Evolutionary conservation across 192 early-diverging fungal genomes (phyloP).

Genomic region (Coemansia sp.): DNA sequence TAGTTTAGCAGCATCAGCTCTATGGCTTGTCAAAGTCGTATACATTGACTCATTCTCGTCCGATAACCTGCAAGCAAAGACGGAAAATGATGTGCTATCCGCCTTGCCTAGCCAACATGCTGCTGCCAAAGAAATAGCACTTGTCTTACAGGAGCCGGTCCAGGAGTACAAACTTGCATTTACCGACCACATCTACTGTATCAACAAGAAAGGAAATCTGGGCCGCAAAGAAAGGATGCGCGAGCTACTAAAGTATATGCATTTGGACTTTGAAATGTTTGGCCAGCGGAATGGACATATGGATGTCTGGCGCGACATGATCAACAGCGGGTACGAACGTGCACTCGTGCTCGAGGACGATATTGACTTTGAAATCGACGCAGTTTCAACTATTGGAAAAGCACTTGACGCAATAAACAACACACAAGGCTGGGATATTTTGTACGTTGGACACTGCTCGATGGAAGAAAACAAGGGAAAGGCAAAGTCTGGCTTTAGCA

Average conservation of each 20-base stretch:
- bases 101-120: too few relatives aligned
- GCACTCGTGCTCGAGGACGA: conserved; percentile 53
- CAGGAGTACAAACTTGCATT: conserved; percentile 20
- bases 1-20: conserved; percentile 25
- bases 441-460: conserved; percentile 52
- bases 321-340: conserved; percentile 25
- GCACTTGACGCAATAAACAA: conserved; percentile 11
- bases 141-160: conserved; percentile 9
- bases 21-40: conserved; percentile 31
- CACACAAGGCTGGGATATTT: conserved; percentile 41
- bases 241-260: conserved; percentile 35
- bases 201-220: conserved; percentile 17
- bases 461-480: conserved; percentile 34
- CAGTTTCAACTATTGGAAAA: conserved; percentile 12
- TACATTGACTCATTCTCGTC: conserved; percentile 1
- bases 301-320: conserved; percentile 45
- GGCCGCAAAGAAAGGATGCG: conserved; percentile 39
- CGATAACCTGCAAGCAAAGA: too few relatives aligned
- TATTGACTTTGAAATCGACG: conserved; percentile 48
- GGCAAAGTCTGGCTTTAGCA: not conserved
- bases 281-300: conserved; percentile 23
- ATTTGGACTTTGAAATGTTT: conserved; percentile 29
- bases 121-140: not conserved
- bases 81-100: too few relatives aligned
- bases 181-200: conserved; percentile 48